A percentile compares a stretch with the other conserved stretches of the same genome.
phyloP scores from a whole-genome alignment of 2,329 filamentous ascomycete genomes.

The Hymenoscyphus repandus region DNA sequence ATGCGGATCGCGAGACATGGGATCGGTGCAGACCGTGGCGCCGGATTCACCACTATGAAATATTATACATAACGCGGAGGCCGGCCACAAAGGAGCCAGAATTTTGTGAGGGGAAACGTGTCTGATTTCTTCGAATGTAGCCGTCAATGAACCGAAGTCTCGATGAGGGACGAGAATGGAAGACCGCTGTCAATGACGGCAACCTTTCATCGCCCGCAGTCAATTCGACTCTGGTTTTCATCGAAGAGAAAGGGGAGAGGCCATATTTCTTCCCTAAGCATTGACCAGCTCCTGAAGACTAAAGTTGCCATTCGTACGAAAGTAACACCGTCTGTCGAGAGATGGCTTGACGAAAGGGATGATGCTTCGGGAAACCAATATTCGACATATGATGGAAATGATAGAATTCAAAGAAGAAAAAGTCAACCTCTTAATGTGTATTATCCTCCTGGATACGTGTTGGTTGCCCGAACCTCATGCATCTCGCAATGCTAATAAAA shows the following conservation, averaged over 20 bases:
- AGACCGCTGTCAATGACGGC: not conserved
- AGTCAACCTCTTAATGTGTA: not conserved
- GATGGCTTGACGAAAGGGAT: not conserved
- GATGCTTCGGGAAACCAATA: not conserved
- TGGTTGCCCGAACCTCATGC: not conserved
- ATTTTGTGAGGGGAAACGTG: not conserved
- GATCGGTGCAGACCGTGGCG: not conserved
- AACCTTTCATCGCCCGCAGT: not conserved
- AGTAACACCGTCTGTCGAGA: not conserved
- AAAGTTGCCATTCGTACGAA: conserved; percentile 8
- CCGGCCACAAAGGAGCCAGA: not conserved
- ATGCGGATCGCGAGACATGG: conserved; percentile 1
- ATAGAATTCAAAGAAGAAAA: not conserved
- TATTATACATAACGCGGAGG: not conserved
- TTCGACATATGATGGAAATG: not conserved
- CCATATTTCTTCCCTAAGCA: conserved; percentile 6
- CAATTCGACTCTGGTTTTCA: conserved; percentile 4
- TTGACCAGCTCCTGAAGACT: conserved; percentile 7
- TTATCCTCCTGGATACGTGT: not conserved
- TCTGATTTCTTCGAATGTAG: not conserved
- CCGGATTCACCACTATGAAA: not conserved
- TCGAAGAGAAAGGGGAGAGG: conserved; percentile 2
- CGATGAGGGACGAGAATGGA: conserved; percentile 5
- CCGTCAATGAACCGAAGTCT: not conserved
- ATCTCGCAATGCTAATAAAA: not conserved